Evolutionary conservation across 805 yeast genomes (phyloP), one percentile per base, ranked within the genome.

Genomic region (Candida morakotiae): DNA sequence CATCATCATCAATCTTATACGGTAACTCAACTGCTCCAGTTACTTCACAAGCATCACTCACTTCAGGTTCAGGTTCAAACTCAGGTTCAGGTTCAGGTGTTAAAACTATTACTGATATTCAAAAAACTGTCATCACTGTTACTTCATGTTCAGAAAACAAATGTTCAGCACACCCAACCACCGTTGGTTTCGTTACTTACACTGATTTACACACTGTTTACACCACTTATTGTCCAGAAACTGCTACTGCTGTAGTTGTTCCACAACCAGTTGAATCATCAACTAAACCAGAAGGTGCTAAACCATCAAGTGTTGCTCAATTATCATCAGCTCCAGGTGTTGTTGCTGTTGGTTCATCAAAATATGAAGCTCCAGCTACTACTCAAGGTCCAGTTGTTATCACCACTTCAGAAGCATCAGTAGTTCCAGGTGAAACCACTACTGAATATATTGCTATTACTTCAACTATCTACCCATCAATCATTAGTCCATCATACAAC

Each of bases 111-210:
- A 48, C 60, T 22, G 52, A 45, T 27, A 40, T 44, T 32, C 40
- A 48, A 2, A 55, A 61, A 28, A 55, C 63, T 13, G 59, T 60
- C 11, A 34, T 62, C 14, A 61, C 68, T 14, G 44, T 60, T 34
- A 61, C 70, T 32, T 60, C 67, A 14, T 65, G 71, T 44, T 41
- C 53, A 5, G 58, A 56, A 40, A 31, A 64, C 50, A 56, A 46
- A 40, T 66, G 71, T 46, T 25, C 39, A 20, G 53, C 46, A 26
- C 48, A 64, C 18, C 55, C 52, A 28, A 64, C 71, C 36, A 56
- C 67, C 39, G 70, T 69, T 39, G 38, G 52, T 10, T 51, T 56
- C 15, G 48, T 55, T 25, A 44, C 55, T 16, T 25, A 34, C 14
- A 52, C 57, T 23, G 37, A 44, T 18, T 49, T 46, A 11, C 7